These are phyloP conservation scores for Colletotrichum orbiculare DNA, from an alignment of 2,329 filamentous ascomycete species.

Conservation along the genomic window DNA sequence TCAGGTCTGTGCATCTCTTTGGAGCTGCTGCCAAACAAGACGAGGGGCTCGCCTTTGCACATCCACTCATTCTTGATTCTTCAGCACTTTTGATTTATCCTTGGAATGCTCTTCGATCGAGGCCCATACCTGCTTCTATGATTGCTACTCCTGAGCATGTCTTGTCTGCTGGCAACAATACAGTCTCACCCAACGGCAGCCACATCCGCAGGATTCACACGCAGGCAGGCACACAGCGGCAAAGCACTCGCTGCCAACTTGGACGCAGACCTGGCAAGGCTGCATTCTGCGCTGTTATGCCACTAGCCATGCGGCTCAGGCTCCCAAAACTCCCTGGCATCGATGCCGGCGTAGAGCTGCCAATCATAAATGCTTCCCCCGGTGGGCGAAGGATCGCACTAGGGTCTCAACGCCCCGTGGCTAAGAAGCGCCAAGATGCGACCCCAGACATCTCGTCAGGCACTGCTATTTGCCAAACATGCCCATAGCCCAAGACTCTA, in stretches of 20 bases:
- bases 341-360: slow-evolving; percentile 4
- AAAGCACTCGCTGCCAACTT: not conserved
- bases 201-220: not conserved
- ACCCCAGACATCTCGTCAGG: not conserved
- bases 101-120: too few relatives aligned
- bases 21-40: slow-evolving; percentile 18
- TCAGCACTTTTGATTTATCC: not conserved
- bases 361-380: slow-evolving; percentile 13
- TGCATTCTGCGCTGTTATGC: slow-evolving; percentile 1
- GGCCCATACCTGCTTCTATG: too few relatives aligned
- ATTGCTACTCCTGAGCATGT: not conserved
- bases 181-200: not conserved
- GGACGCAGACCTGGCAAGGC: slow-evolving; percentile 17
- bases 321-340: slow-evolving; percentile 13
- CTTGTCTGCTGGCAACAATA: not conserved
- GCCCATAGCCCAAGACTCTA: not conserved
- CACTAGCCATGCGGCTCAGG: slow-evolving; percentile 5
- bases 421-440: slow-evolving; percentile 18
- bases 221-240: slow-evolving; percentile 1
- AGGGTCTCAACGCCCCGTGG: slow-evolving; percentile 23
- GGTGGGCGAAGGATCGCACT: slow-evolving; percentile 25
- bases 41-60: not conserved
- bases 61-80: not conserved
- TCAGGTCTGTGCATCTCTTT: slow-evolving; percentile 4
- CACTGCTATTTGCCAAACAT: not conserved